phyloP scores from a whole-genome alignment of 352 stramenopile genomes.

The Phytophthora sansomeana region DNA sequence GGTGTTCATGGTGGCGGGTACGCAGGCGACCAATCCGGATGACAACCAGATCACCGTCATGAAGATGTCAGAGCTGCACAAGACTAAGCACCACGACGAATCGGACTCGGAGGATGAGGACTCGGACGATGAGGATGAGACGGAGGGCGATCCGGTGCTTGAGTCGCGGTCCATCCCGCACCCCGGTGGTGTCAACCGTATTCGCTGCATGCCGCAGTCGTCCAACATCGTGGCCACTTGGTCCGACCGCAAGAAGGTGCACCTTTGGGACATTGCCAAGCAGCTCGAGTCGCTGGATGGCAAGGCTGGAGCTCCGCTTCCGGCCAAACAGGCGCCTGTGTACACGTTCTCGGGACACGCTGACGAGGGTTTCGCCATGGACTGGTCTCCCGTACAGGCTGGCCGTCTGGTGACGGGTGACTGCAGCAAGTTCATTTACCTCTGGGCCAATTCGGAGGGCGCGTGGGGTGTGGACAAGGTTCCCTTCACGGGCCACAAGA shows the following conservation, averaged over 20 bases:
- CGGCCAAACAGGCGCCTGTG: conserved; percentile 70
- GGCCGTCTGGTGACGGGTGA: conserved; percentile 96
- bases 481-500: conserved; percentile 92
- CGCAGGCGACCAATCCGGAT: conserved; percentile 92
- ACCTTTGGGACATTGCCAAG: conserved; percentile 96
- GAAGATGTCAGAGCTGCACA: conserved; percentile 97
- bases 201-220: conserved; percentile 95
- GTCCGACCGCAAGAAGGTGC: conserved; percentile 95
- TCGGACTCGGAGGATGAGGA: conserved; percentile 81
- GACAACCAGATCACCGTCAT: conserved; percentile 98
- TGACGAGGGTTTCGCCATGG: conserved; percentile 98
- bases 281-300: conserved; percentile 90
- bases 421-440: conserved; percentile 97
- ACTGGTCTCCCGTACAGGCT: conserved; percentile 94
- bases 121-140: conserved; percentile 92
- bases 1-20: conserved; percentile 96
- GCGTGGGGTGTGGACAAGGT: conserved; percentile 90
- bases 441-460: conserved; percentile 89
- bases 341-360: conserved; percentile 97
- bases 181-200: conserved; percentile 95
- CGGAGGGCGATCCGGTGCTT: conserved; percentile 96
- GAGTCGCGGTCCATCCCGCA: conserved; percentile 96
- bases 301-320: conserved; percentile 63
- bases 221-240: conserved; percentile 98
- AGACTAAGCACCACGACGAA: conserved; percentile 89